Evolutionary conservation across 2,329 filamentous ascomycete genomes (phyloP).

Genomic region (Pyricularia grisea): DNA sequence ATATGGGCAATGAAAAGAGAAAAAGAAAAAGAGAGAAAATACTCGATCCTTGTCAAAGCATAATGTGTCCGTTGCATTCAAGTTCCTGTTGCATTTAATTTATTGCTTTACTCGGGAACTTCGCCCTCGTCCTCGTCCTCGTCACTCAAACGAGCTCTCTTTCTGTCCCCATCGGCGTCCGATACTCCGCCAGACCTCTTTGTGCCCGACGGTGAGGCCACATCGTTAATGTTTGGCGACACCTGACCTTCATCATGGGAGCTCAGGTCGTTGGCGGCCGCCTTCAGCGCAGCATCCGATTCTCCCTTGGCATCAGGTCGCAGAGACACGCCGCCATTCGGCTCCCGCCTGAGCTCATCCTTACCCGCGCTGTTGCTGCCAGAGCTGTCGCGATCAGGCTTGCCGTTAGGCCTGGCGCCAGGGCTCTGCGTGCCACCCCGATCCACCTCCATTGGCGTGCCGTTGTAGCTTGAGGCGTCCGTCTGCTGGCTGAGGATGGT

Average conservation of each 20-base stretch:
- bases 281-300: slow-evolving; percentile 21
- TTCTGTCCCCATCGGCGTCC: slow-evolving; percentile 12
- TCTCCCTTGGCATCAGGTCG: slow-evolving; percentile 15
- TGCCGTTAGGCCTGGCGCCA: slow-evolving; percentile 26
- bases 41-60: background rate
- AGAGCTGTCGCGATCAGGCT: slow-evolving; percentile 24
- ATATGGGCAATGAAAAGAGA: background rate
- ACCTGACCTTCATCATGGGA: slow-evolving; percentile 11
- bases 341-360: background rate
- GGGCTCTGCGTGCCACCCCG: slow-evolving; percentile 38
- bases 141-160: slow-evolving; percentile 15
- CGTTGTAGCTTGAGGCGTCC: slow-evolving; percentile 35
- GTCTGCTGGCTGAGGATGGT: slow-evolving; percentile 28
- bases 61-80: background rate
- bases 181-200: slow-evolving; percentile 16
- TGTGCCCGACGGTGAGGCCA: slow-evolving; percentile 15
- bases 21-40: background rate
- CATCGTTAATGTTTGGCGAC: slow-evolving; percentile 10
- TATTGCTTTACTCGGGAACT: slow-evolving; percentile 9
- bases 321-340: slow-evolving; percentile 5
- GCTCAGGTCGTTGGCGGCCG: slow-evolving; percentile 20
- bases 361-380: slow-evolving; percentile 6
- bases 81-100: background rate
- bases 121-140: slow-evolving; percentile 20
- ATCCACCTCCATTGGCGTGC: slow-evolving; percentile 38